Percentiles rank a stretch among this genome's conserved stretches.
These are phyloP conservation scores for Tolypocladium capitatum DNA, from an alignment of 2,329 filamentous ascomycete genomes.

Conservation along the genomic window DNA sequence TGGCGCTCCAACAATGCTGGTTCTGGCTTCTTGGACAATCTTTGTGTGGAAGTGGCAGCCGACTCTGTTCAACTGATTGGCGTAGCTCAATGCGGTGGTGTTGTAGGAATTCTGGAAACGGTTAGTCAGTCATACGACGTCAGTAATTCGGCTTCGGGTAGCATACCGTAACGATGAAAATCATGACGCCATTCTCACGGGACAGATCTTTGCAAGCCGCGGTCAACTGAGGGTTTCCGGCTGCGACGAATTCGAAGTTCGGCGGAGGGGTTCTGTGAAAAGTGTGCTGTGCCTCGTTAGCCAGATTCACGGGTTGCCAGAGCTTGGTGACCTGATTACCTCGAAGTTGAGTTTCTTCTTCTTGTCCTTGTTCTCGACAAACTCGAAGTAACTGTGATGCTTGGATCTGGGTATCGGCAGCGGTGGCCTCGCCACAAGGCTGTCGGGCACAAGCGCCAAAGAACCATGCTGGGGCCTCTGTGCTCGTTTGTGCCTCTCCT, in stretches of 20 bases:
- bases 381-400: conserved; percentile 50
- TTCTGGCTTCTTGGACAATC: conserved; percentile 43
- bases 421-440: conserved; percentile 24
- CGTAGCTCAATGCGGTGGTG: conserved; percentile 23
- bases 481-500: conserved; percentile 21
- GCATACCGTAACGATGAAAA: conserved; percentile 51
- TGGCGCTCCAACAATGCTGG: conserved; percentile 13
- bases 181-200: conserved; percentile 46
- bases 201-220: conserved; percentile 51
- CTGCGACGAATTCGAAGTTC: conserved; percentile 49
- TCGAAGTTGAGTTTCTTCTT: conserved; percentile 51
- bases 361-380: conserved; percentile 50
- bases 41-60: conserved; percentile 47
- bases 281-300: conserved; percentile 33
- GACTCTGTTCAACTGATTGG: conserved; percentile 42
- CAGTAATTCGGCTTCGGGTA: background rate
- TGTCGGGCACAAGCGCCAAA: conserved; percentile 17
- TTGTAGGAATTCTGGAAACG: conserved; percentile 15
- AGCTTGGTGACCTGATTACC: conserved; percentile 25
- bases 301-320: conserved; percentile 1
- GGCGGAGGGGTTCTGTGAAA: conserved; percentile 38
- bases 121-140: background rate
- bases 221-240: conserved; percentile 48
- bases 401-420: conserved; percentile 32
- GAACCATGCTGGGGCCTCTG: conserved; percentile 19